Evolutionary conservation across 306 rosid species (phyloP), one percentile per base, ranked within the genome.

Genomic region (Castanea mollissima): DNA sequence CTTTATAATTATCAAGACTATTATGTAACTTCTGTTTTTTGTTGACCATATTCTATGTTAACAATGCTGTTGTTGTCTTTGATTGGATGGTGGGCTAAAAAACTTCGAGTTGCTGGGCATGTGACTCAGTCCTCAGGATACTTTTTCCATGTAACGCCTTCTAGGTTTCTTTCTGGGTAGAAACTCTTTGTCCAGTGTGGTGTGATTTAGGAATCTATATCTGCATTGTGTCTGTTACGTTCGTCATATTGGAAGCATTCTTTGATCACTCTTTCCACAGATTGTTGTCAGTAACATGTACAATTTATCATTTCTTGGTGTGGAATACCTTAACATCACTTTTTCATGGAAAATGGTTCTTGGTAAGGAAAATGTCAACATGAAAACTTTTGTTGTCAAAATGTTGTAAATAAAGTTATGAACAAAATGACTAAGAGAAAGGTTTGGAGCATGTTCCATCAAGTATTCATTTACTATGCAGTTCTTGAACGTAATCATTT

Each of bases 401-500:
- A 49, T 49, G 54, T 49, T 49, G 54, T 49, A 49, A 49, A 49
- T 64, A 31, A 29, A 64, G 18, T 63, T 6, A 63, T 63, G 31
- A 63, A 31, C 69, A 65, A 65, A 65, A 32, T 65, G 25, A 32
- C 74, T 65, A 19, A 52, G 35, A 68, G 49, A 73, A 27, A 71
- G 41, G 54, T 13, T 49, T 65, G 25, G 71, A 65, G 49, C 51
- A 16, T 44, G 70, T 9, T 80, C 44, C 76, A 34, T 19, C 16
- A 64, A 31, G 46, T 35, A 29, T 2, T 35, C 51, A 67, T 67
- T 54, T 56, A 65, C 71, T 3, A 35, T 76, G 27, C 54, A 51
- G 55, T 81, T 13, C 51, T 71, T 76, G 6, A 52, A 73, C 35
- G 59, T 34, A 15, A 20, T 32, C 71, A 69, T 44, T 56, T 65